Percentiles rank a stretch among this genome's conserved stretches.
Conservation (phyloP, 2,329 filamentous ascomycete genomes). For the Aspergillus tanneri region DNA sequence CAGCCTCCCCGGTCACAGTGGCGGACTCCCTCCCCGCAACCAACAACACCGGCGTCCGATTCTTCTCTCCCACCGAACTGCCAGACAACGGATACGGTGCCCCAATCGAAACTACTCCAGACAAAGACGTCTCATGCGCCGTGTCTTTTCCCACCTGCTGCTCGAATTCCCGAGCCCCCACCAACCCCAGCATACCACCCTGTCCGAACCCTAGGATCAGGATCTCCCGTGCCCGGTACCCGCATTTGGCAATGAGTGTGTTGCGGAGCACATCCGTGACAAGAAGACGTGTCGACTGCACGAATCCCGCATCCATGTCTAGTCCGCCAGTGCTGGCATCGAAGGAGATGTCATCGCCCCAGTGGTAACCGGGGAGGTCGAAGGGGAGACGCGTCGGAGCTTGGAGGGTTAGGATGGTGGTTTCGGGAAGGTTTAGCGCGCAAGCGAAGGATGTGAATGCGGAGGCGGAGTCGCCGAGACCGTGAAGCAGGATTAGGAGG, state of each 20-base stretch:
- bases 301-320: slow-evolving; percentile 63
- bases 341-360: slow-evolving; percentile 65
- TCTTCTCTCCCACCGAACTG: slow-evolving; percentile 32
- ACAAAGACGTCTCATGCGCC: slow-evolving; percentile 21
- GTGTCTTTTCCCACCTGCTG: not conserved
- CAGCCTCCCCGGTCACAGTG: slow-evolving; percentile 61
- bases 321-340: slow-evolving; percentile 53
- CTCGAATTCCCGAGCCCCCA: slow-evolving; percentile 50
- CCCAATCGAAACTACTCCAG: slow-evolving; percentile 44
- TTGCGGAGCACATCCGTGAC: slow-evolving; percentile 53
- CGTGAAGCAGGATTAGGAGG: slow-evolving; percentile 78
- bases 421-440: slow-evolving; percentile 71
- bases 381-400: slow-evolving; percentile 69
- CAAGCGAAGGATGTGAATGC: slow-evolving; percentile 69
- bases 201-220: slow-evolving; percentile 67
- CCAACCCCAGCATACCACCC: slow-evolving; percentile 63
- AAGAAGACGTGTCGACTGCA: slow-evolving; percentile 49
- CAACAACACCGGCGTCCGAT: slow-evolving; percentile 43
- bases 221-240: slow-evolving; percentile 61
- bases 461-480: slow-evolving; percentile 71
- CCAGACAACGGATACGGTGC: slow-evolving; percentile 40
- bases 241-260: slow-evolving; percentile 56
- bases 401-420: slow-evolving; percentile 70
- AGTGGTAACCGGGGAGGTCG: slow-evolving; percentile 65
- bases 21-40: slow-evolving; percentile 42